Evolutionary conservation across 352 stramenopile species (phyloP).

Genomic region (Phytophthora aleatoria): DNA sequence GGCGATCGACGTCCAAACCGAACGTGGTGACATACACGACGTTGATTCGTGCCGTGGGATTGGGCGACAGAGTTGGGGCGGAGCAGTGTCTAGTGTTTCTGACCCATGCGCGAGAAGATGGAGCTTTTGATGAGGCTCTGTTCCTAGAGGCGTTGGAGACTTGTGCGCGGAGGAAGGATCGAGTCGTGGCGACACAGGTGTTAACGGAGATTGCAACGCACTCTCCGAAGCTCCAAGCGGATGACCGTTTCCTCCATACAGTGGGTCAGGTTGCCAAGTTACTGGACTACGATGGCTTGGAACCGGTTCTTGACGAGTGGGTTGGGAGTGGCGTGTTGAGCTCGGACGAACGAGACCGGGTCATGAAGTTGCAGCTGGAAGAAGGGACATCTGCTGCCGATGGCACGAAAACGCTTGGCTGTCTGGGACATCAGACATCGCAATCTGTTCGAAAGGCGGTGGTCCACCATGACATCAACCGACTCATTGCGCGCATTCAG

Average conservation of each 20-base stretch:
- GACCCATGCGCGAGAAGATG: conserved; percentile 45
- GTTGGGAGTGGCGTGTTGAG: conserved; percentile 37
- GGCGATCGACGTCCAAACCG: conserved; percentile 53
- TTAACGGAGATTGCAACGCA: conserved; percentile 40
- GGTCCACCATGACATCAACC: conserved; percentile 71
- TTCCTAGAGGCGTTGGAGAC: conserved; percentile 64
- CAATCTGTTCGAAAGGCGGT: conserved; percentile 67
- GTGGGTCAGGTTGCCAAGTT: conserved; percentile 45
- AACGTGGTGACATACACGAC: conserved; percentile 85
- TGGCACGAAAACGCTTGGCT: conserved; percentile 53
- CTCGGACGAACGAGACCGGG: conserved; percentile 36
- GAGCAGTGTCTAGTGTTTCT: conserved; percentile 56
- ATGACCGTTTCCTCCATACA: conserved; percentile 51
- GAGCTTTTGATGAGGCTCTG: conserved; percentile 66
- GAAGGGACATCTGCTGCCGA: conserved; percentile 20
- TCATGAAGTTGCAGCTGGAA: conserved; percentile 23
- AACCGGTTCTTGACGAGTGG: conserved; percentile 48
- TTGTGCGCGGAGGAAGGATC: conserved; percentile 50
- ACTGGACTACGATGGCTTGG: conserved; percentile 31
- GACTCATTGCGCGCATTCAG: conserved; percentile 57
- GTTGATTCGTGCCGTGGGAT: conserved; percentile 54
- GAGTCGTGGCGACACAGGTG: conserved; percentile 36
- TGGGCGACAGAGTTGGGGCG: conserved; percentile 39
- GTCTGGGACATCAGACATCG: conserved; percentile 66
- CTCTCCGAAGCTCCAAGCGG: conserved; percentile 43